A percentile compares a stretch with the other conserved stretches of the same genome.
These are phyloP conservation scores for Babesia divergens DNA, from an alignment of 169 alveolate species.

Conservation along the genomic window DNA sequence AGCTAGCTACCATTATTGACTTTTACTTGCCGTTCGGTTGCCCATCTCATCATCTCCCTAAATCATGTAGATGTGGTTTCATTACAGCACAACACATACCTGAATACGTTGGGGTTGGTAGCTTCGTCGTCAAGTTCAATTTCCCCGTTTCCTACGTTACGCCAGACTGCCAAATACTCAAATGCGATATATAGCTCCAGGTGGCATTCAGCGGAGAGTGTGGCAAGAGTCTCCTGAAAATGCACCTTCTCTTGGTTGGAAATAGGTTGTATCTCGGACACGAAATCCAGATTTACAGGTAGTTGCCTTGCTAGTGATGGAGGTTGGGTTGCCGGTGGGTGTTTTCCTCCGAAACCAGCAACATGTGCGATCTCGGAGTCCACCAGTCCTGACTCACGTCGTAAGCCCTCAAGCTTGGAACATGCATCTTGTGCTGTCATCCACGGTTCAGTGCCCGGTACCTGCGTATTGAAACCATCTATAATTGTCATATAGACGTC, in stretches of 20 bases:
- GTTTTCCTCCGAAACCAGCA: conserved; percentile 10
- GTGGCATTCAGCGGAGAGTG: conserved; percentile 42
- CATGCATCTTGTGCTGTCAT: conserved; percentile 62
- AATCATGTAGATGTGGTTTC: background rate
- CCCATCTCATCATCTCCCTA: conserved; percentile 60
- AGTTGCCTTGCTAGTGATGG: background rate
- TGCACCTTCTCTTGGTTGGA: conserved; percentile 50
- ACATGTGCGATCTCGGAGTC: conserved; percentile 51
- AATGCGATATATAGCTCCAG: conserved; percentile 70
- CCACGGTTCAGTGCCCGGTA: conserved; percentile 57
- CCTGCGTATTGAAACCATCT: conserved; percentile 9
- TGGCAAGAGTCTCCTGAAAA: conserved; percentile 33
- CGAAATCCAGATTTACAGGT: background rate
- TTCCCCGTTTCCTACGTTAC: conserved; percentile 74
- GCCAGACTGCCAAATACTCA: conserved; percentile 76
- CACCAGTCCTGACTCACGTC: conserved; percentile 17
- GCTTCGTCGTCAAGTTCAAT: conserved; percentile 75
- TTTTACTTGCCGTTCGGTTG: background rate
- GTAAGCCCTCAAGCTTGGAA: conserved; percentile 27
- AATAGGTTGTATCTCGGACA: conserved; percentile 2
- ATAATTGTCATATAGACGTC: conserved; percentile 30
- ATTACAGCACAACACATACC: conserved; percentile 36
- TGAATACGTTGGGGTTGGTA: conserved; percentile 74
- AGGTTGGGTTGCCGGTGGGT: background rate
- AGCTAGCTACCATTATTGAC: background rate